These are phyloP conservation scores for Blastobotrys niveus DNA, from an alignment of 1,139 yeast species.

Conservation along the genomic window DNA sequence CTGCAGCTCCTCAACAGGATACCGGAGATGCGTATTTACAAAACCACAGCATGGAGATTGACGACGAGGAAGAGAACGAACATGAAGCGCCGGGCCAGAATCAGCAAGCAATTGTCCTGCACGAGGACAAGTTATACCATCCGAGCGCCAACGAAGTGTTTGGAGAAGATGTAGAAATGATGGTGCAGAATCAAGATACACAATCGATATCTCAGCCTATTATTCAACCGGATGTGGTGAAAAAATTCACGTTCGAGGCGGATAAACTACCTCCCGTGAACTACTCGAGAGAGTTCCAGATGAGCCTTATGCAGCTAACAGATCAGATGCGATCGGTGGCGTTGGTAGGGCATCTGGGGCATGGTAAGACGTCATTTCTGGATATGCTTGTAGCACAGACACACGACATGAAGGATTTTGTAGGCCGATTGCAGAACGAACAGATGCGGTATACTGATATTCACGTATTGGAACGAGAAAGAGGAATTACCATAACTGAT, in stretches of 20 bases:
- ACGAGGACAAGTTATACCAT: conserved; percentile 44
- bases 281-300: conserved; percentile 61
- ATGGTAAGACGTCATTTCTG: conserved; percentile 83
- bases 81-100: conserved; percentile 6
- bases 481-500: conserved; percentile 65
- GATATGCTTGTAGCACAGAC: conserved; percentile 64
- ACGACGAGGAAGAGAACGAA: conserved; percentile 15
- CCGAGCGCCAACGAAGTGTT: conserved; percentile 43
- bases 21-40: conserved; percentile 3
- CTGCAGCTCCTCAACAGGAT: neutral
- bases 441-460: conserved; percentile 65
- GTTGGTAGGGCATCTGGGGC: conserved; percentile 70
- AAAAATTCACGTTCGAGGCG: conserved; percentile 47
- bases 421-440: conserved; percentile 30
- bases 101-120: conserved; percentile 36
- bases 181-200: conserved; percentile 52
- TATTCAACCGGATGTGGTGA: conserved; percentile 48
- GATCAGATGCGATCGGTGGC: conserved; percentile 73
- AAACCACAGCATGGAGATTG: conserved; percentile 22
- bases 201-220: conserved; percentile 59
- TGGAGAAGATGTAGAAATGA: conserved; percentile 60
- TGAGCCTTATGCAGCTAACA: conserved; percentile 48
- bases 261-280: conserved; percentile 50
- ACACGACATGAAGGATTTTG: conserved; percentile 40
- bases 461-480: conserved; percentile 58